These are phyloP conservation scores for Erodium maritimum DNA, from an alignment of 345 rosid species.

Conservation along the genomic window DNA sequence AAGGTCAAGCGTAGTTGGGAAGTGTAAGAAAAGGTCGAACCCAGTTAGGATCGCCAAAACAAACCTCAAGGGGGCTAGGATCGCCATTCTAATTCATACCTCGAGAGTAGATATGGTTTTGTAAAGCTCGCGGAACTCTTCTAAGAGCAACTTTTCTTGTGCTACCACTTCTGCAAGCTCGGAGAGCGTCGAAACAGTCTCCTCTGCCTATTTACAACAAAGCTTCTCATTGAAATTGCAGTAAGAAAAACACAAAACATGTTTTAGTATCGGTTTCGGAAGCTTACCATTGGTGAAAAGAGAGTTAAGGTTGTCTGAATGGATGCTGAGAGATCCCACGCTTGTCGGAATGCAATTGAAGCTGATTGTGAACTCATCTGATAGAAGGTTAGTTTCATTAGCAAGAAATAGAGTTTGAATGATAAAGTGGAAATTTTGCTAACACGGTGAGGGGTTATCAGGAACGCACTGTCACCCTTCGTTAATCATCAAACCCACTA, in stretches of 20 bases:
- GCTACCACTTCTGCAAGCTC: constrained; percentile 44
- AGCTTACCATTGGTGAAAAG: constrained; percentile 33
- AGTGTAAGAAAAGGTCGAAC: no score
- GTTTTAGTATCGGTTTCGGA: background rate
- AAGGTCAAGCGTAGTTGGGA: background rate
- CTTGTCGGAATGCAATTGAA: constrained; percentile 30
- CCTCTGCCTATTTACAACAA: constrained; percentile 27
- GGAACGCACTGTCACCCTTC: no score
- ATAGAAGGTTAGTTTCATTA: background rate
- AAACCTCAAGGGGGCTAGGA: no score
- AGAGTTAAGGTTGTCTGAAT: constrained; percentile 27
- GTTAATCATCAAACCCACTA: no score
- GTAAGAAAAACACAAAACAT: background rate
- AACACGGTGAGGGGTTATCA: no score
- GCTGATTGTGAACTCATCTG: constrained; percentile 38
- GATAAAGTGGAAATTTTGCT: no score
- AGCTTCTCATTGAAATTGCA: no score
- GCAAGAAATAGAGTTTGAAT: background rate
- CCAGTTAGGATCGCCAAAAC: no score
- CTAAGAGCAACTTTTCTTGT: constrained; percentile 60
- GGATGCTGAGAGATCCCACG: constrained; percentile 35
- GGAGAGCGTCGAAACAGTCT: constrained; percentile 25
- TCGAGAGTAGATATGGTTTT: constrained; percentile 37
- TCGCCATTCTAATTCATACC: constrained; percentile 35
- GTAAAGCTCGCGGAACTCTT: constrained; percentile 47